phyloP scores from a whole-genome alignment of 768 basidiomycete species.

The Lentinula guzmanii region DNA sequence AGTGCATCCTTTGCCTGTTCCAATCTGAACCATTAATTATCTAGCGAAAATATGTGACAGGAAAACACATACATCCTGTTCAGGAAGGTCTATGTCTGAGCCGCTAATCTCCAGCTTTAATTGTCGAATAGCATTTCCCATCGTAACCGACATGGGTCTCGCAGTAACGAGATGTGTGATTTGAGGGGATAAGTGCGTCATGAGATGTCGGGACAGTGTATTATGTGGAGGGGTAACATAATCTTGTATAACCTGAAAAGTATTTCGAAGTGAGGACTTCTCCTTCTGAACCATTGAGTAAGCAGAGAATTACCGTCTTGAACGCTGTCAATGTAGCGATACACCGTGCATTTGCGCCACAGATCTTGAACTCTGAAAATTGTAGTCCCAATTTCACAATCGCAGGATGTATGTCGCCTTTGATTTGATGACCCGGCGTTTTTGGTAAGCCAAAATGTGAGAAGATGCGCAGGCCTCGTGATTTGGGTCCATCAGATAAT shows the following conservation, averaged over 20 bases:
- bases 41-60: not conserved
- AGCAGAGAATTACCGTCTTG: conserved; percentile 59
- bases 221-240: conserved; percentile 84
- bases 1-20: conserved; percentile 81
- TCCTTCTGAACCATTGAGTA: not conserved
- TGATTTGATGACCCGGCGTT: conserved; percentile 41
- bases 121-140: conserved; percentile 92
- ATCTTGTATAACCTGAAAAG: conserved; percentile 76
- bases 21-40: conserved; percentile 1
- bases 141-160: conserved; percentile 86
- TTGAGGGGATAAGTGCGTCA: conserved; percentile 89
- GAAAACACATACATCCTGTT: conserved; percentile 72
- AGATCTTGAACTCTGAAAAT: conserved; percentile 88
- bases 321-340: conserved; percentile 90
- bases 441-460: conserved; percentile 82
- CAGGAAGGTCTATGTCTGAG: conserved; percentile 88
- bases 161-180: conserved; percentile 86
- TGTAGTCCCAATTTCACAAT: conserved; percentile 83
- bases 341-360: conserved; percentile 92
- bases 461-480: conserved; percentile 64
- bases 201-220: conserved; percentile 84
- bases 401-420: conserved; percentile 88
- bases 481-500: conserved; percentile 32
- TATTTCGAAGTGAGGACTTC: not conserved
- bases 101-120: conserved; percentile 93